Evolutionary conservation across 768 basidiomycete species (phyloP).

Genomic region (Tubosaeta brunneosetosa): DNA sequence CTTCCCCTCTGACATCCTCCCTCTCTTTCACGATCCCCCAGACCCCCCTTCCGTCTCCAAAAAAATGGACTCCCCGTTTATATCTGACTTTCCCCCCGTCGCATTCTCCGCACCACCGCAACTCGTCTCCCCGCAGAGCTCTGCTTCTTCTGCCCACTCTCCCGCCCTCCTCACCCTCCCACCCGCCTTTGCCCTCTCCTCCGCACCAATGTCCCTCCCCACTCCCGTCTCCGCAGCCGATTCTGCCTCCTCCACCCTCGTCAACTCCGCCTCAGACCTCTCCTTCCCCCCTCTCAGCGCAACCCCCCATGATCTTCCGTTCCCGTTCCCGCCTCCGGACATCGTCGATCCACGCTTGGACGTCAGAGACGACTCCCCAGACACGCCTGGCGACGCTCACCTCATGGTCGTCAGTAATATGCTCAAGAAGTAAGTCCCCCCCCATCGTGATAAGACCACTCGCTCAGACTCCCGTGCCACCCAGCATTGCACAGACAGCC

Average conservation of each 20-base stretch:
- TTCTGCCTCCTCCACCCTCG: slow-evolving; percentile 16
- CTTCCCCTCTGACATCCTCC: slow-evolving; percentile 10
- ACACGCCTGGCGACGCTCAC: slow-evolving; percentile 40
- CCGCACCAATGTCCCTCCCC: slow-evolving; percentile 8
- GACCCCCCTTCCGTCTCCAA: background rate
- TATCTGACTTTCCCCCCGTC: slow-evolving; percentile 42
- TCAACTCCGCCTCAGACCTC: slow-evolving; percentile 21
- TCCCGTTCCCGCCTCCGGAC: slow-evolving; percentile 26
- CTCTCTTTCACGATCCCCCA: background rate
- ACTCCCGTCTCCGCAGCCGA: slow-evolving; percentile 15
- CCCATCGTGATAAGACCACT: background rate
- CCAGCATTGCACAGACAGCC: slow-evolving; percentile 59
- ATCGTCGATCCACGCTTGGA: slow-evolving; percentile 15
- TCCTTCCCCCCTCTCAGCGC: slow-evolving; percentile 20
- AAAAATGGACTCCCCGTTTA: slow-evolving; percentile 32
- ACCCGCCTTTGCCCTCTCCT: slow-evolving; percentile 15
- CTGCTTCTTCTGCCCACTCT: slow-evolving; percentile 21
- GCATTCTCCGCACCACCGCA: slow-evolving; percentile 33
- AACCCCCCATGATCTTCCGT: slow-evolving; percentile 17
- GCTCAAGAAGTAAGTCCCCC: slow-evolving; percentile 48
- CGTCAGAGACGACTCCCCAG: slow-evolving; percentile 21
- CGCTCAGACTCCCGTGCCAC: slow-evolving; percentile 20
- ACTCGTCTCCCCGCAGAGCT: background rate
- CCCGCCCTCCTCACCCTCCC: slow-evolving; percentile 37
- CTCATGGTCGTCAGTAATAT: slow-evolving; percentile 47